Evolutionary conservation across 176 grass and related monocot genomes (phyloP).

Genomic region (Avena sativa): DNA sequence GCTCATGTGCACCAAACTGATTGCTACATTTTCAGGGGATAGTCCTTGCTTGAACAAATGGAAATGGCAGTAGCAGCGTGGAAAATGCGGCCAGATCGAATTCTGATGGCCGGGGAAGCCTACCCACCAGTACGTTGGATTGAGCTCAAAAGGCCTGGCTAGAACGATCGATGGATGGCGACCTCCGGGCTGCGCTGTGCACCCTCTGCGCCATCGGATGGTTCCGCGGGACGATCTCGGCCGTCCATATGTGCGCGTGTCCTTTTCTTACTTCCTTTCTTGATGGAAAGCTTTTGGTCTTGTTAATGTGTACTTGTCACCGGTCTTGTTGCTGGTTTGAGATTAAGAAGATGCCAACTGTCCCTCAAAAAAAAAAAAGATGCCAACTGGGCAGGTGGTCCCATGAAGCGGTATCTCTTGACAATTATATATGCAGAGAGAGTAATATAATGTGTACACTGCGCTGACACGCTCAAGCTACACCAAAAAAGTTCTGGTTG

Average conservation of each 20-base stretch:
- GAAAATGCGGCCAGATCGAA: too few relatives aligned
- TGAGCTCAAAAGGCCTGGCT: background rate
- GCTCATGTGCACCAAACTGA: too few relatives aligned
- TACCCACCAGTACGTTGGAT: background rate
- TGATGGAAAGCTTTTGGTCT: background rate
- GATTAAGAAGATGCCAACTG: background rate
- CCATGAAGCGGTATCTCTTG: background rate
- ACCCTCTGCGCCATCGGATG: background rate
- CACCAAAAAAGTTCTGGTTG: too few relatives aligned
- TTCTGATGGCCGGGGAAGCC: too few relatives aligned
- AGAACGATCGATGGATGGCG: background rate
- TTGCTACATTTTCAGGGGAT: too few relatives aligned
- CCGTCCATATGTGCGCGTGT: background rate
- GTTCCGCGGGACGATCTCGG: background rate
- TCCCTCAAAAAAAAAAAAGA: too few relatives aligned
- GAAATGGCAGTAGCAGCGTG: too few relatives aligned
- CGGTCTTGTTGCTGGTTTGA: background rate
- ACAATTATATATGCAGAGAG: background rate
- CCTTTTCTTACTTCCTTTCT: background rate
- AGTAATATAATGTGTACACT: background rate
- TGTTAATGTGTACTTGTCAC: background rate
- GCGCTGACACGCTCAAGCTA: too few relatives aligned
- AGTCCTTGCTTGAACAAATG: too few relatives aligned
- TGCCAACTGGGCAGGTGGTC: background rate
- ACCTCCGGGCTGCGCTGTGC: background rate